These are phyloP conservation scores for Capronia epimyces DNA, from an alignment of 2,329 filamentous ascomycete genomes.

Conservation along the genomic window DNA sequence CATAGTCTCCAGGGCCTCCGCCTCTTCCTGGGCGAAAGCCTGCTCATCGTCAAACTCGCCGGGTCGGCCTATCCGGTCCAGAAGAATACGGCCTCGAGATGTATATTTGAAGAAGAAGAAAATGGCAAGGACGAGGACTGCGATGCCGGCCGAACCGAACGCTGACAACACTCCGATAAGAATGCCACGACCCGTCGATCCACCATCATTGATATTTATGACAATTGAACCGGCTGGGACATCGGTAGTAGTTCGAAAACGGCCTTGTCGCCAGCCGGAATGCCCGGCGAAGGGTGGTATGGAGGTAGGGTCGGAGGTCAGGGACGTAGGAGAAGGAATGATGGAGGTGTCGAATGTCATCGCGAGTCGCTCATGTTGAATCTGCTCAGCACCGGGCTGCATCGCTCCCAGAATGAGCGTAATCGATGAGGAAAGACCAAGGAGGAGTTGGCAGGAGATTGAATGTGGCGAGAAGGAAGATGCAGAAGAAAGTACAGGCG, in stretches of 20 bases:
- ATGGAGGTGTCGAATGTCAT: conserved; percentile 25
- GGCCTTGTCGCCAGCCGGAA: conserved; percentile 13
- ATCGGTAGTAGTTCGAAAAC: conserved; percentile 14
- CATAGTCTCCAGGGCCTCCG: conserved; percentile 90
- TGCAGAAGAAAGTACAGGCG: conserved; percentile 13
- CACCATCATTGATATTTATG: conserved; percentile 38
- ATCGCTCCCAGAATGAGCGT: conserved; percentile 17
- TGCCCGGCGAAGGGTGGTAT: conserved; percentile 10
- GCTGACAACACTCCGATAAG: conserved; percentile 92
- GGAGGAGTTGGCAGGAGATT: conserved; percentile 3
- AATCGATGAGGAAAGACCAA: conserved; percentile 4
- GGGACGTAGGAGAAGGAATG: conserved; percentile 12
- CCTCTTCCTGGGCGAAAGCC: conserved; percentile 87
- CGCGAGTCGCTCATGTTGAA: conserved; percentile 23
- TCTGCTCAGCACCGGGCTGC: conserved; percentile 21
- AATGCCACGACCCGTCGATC: conserved; percentile 67
- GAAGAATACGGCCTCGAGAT: conserved; percentile 76
- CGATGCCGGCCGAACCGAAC: conserved; percentile 82
- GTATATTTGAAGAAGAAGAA: conserved; percentile 96
- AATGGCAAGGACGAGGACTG: conserved; percentile 70
- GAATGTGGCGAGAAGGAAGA: conserved; percentile 19
- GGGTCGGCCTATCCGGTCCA: conserved; percentile 86
- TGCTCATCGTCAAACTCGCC: conserved; percentile 98
- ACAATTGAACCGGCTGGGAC: conserved; percentile 29
- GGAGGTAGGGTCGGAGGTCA: conserved; percentile 16